Percentiles rank a stretch among this genome's conserved stretches.
Conservation (phyloP, 2,329 filamentous ascomycete species). For the Aspergillus quadricinctus region DNA sequence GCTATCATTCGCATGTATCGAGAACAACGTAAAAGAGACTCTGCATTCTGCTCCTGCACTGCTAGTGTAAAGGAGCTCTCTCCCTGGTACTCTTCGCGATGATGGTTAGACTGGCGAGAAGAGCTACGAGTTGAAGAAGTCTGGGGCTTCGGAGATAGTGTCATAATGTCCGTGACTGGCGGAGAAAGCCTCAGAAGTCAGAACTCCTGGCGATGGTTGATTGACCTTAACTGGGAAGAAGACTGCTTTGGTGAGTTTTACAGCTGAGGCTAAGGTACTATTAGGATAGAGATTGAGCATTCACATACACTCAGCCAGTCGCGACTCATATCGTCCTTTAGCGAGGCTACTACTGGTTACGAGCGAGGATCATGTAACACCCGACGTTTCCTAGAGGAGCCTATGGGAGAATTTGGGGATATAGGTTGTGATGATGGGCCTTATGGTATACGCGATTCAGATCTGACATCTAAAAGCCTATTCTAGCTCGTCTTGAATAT, state of each 20-base stretch:
- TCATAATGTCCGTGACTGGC: constrained; percentile 16
- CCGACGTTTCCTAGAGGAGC: background rate
- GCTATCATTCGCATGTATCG: background rate
- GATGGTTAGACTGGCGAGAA: background rate
- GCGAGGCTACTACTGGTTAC: background rate
- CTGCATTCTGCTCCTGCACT: background rate
- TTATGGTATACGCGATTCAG: background rate
- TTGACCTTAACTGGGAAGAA: background rate
- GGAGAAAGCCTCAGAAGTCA: background rate
- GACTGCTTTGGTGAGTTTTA: background rate
- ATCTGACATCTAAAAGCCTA: background rate
- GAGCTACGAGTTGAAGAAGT: background rate
- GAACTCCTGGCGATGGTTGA: background rate
- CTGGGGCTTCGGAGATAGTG: background rate
- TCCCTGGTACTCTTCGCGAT: background rate
- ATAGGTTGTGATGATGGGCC: background rate
- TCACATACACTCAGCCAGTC: background rate
- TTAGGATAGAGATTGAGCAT: background rate
- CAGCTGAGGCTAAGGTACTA: background rate
- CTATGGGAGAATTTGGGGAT: background rate
- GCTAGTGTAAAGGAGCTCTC: background rate
- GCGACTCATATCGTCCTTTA: background rate
- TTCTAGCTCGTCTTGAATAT: background rate
- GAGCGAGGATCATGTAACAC: background rate
- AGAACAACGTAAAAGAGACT: background rate